Base-by-base conservation (phyloP, 139 green algal genomes). In the Pleodorina starrii region DNA sequence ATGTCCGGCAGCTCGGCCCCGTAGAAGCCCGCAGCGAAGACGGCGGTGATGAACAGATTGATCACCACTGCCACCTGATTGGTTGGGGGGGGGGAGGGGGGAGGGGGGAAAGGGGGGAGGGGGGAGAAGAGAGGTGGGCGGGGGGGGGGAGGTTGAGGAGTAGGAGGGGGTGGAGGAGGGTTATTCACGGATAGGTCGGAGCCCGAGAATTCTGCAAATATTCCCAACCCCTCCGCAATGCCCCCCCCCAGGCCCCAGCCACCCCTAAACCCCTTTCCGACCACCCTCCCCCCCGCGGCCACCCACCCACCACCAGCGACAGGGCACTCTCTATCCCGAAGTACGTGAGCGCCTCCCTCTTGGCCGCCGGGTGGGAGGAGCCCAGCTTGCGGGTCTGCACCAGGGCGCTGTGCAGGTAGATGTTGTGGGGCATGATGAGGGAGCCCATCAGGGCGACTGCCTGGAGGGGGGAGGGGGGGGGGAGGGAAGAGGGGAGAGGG, bases 361-460 rank as follows among this genome's bases (percentile, higher is more conserved):
- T 95, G 46, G 83, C 83, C 0, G 66, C 87, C 7, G 89, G 59
- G 43, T 54, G 72, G n/a, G 82, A 6, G 21, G 25, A 38, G 10
- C 44, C 73, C 73, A 94, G 75, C 35, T 38, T 9, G 5, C 91
- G 86, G 1, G 89, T 91, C 66, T 95, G 90, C 75, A 98, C 95
- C 29, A 98, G 93, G 0, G 96, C 96, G 21, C 90, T 95, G 93
- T 99, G 97, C 75, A 99, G 94, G 92, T 96, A 99, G 78, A 98
- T 95, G 93, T 99, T 99, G 93, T 97, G 96, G 10, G 97, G 97
- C 97, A 98, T 98, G 90, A 98, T 95, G 51, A 97, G 87, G 0
- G 95, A 95, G 27, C 97, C 97, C 38, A 98, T 84, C 25, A 98
- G 92, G 19, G 93, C 95, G 11, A 97, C 95, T 68, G 90, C 90